A percentile compares a stretch with the other conserved stretches of the same genome.
phyloP scores from a whole-genome alignment of 2,329 filamentous ascomycete genomes.

The Bretziella fagacearum region DNA sequence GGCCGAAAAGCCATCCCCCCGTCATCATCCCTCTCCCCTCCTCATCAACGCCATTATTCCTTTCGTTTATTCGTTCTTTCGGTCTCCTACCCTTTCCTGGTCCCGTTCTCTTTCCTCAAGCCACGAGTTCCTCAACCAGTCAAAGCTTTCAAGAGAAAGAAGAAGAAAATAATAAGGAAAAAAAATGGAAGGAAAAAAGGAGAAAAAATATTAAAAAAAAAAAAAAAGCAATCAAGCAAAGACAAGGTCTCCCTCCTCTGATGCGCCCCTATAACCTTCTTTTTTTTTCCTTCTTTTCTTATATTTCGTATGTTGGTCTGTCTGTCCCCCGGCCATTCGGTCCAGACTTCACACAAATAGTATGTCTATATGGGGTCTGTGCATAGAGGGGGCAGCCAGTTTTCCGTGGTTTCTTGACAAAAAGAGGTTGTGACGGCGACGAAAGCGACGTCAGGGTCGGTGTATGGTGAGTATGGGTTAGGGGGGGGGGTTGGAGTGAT shows the following conservation, averaged over 20 bases:
- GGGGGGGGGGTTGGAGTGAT: not conserved
- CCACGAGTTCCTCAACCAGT: not conserved
- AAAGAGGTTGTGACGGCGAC: not conserved
- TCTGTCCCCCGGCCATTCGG: not conserved
- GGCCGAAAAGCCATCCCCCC: not conserved
- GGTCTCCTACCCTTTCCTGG: not conserved
- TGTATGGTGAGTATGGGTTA: not conserved
- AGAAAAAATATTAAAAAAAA: too few species aligned
- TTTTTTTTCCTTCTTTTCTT: too few species aligned
- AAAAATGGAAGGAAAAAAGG: too few species aligned
- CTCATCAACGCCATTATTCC: not conserved
- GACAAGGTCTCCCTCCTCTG: too few species aligned
- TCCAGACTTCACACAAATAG: not conserved
- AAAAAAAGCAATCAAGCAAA: too few species aligned
- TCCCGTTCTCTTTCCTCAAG: not conserved
- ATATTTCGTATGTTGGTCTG: too few species aligned
- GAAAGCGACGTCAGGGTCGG: not conserved
- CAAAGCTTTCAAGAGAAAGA: too few species aligned
- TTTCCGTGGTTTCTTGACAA: not conserved
- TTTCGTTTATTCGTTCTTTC: constrained; percentile 1
- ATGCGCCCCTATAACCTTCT: too few species aligned
- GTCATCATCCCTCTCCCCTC: not conserved
- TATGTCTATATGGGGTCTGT: not conserved
- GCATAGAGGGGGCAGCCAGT: not conserved
- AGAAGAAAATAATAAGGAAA: too few species aligned